phyloP scores from a whole-genome alignment of 163 green algal genomes.

The Scenedesmus sp. region DNA sequence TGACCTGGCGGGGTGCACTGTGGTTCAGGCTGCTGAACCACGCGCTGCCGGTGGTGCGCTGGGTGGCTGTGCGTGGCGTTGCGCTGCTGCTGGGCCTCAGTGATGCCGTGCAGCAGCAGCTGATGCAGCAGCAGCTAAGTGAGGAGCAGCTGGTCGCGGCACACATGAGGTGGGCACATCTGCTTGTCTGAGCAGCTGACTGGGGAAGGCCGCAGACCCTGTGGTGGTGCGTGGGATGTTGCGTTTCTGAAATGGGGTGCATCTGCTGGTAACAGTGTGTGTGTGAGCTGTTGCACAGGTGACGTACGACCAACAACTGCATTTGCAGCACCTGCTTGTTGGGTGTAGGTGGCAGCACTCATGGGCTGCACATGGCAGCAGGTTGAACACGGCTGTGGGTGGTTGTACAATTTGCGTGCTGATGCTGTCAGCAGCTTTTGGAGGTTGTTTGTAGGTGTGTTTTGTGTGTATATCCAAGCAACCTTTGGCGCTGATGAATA shows the following conservation, averaged over 20 bases:
- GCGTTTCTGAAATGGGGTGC: neutral
- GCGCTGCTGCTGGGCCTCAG: constrained; percentile 65
- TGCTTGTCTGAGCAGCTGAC: neutral
- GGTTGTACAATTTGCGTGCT: neutral
- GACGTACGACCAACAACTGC: too few relatives aligned
- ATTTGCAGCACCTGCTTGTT: too few relatives aligned
- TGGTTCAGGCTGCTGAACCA: constrained; percentile 63
- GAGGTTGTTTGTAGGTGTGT: neutral
- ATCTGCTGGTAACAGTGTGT: neutral
- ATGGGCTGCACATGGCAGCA: too few relatives aligned
- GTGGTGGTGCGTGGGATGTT: neutral
- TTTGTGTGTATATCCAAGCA: neutral
- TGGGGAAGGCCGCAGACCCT: neutral
- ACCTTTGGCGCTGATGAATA: constrained; percentile 41
- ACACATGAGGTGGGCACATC: neutral
- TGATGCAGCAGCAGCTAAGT: constrained; percentile 62
- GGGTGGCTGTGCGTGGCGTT: constrained; percentile 62
- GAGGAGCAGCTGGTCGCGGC: constrained; percentile 61
- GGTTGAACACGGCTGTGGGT: neutral
- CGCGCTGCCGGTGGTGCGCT: constrained; percentile 64
- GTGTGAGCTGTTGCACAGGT: neutral
- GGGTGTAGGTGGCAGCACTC: too few relatives aligned
- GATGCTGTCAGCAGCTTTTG: neutral
- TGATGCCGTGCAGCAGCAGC: constrained; percentile 60
- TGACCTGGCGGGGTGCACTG: constrained; percentile 38